Evolutionary conservation across 768 basidiomycete species (phyloP).

Genomic region (Tulasnella sp.): DNA sequence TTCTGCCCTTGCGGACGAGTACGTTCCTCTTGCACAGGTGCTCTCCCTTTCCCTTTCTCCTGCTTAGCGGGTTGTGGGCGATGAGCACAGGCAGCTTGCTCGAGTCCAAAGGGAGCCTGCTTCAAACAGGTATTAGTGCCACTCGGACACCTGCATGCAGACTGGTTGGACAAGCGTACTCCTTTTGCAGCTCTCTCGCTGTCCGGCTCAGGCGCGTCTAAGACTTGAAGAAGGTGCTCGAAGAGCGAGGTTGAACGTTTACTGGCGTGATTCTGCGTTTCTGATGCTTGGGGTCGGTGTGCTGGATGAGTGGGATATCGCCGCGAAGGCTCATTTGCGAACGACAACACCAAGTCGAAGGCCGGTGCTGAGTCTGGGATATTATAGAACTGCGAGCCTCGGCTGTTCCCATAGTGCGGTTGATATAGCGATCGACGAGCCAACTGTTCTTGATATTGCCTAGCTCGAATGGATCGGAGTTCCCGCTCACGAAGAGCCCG

Average conservation of each 20-base stretch:
- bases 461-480: background rate
- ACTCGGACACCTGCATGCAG: too few relatives aligned
- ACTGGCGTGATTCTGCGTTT: background rate
- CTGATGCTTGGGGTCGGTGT: too few relatives aligned
- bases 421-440: background rate
- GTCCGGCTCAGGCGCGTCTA: too few relatives aligned
- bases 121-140: background rate
- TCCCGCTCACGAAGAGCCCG: background rate
- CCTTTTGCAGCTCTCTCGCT: too few relatives aligned
- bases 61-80: background rate
- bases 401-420: background rate
- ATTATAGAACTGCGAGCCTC: background rate
- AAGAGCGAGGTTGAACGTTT: too few relatives aligned
- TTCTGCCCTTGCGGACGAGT: too few relatives aligned
- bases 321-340: background rate
- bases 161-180: too few relatives aligned
- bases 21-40: background rate
- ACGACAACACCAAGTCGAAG: background rate
- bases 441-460: background rate
- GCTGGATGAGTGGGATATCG: background rate
- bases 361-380: background rate
- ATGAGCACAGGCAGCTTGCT: background rate
- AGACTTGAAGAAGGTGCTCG: too few relatives aligned
- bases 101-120: background rate
- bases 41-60: background rate